phyloP scores from a whole-genome alignment of 306 rosid genomes.

The Casuarina cunninghamiana region DNA sequence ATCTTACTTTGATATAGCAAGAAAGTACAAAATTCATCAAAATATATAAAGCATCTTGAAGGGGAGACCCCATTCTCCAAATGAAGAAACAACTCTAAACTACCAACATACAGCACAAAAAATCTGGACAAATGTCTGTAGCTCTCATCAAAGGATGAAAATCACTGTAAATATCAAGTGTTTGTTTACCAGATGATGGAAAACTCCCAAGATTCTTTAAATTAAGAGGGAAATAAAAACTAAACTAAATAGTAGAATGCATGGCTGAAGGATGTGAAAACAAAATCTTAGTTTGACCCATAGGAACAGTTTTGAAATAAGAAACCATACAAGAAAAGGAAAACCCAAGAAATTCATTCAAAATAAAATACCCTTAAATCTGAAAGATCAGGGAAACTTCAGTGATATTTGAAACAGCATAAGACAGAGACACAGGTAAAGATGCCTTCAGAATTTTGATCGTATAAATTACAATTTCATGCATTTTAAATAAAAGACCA shows the following conservation, averaged over 20 bases:
- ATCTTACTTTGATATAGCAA: conserved; percentile 1
- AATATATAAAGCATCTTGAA: neutral
- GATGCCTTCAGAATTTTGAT: neutral
- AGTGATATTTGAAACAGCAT: neutral
- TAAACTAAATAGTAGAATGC: neutral
- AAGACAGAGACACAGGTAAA: neutral
- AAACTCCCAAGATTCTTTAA: neutral
- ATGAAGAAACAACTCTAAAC: neutral
- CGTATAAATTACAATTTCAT: too few relatives aligned
- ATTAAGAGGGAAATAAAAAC: neutral
- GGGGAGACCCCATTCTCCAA: neutral
- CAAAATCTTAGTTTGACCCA: neutral
- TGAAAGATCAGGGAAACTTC: too few relatives aligned
- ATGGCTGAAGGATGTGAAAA: neutral
- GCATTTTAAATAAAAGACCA: neutral
- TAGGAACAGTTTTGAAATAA: neutral
- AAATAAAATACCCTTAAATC: too few relatives aligned
- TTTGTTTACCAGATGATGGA: neutral
- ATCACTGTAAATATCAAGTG: neutral
- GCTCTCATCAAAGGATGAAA: neutral
- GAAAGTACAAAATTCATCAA: neutral
- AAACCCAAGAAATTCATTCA: too few relatives aligned
- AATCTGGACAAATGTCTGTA: neutral
- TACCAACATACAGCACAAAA: neutral
- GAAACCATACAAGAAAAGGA: neutral